Evolutionary conservation across 805 yeast species (phyloP), one percentile per base, ranked within the genome.

Genomic region (Myxozyma geophila): DNA sequence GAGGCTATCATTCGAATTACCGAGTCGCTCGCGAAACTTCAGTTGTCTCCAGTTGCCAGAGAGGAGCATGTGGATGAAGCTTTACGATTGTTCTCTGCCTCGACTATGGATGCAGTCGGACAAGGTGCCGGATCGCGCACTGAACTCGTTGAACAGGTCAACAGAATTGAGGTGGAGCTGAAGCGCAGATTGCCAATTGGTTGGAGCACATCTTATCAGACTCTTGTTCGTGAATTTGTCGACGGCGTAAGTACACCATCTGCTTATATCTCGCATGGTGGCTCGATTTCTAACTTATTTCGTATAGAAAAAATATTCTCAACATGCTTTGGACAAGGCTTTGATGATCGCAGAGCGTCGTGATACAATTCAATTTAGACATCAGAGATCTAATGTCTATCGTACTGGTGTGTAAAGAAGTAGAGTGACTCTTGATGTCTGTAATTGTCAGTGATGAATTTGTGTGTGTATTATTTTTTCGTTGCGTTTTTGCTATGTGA

Each of bases 1-100:
- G 99, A 95, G 78, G 99, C 99, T 46, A 90, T 95, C 71, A 86
- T 95, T 54, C 92, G 99, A 79, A 95, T 95, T 59, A 85, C 98
- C 1, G 99, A 95, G 78, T 85, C 97, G 0, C 79, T 95, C 61
- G 99, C 99, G 7, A 95, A 95, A 76, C 75, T 95, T 63, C 87
- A 87, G 61, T 79, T 95, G 60, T 82, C 88, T 13, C 93, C 98
- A 1, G 82, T 91, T 17, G 98, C 97, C 2, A 83, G 85, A 8
- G 95, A 86, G 71, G 87, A 85, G 67, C 98, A 95, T 74, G 99
- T 95, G 36, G 93, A 90, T 71, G 99, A 95, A 74, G 98, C 98
- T 0, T 90, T 95, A 66, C 80, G 99, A 72, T 79, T 95, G 66
- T 95, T 95, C 77, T 90, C 90, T 65, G 98, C 99, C 0, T 95